Evolutionary conservation across 331 rosid species (phyloP), one percentile per base, ranked within the genome.

Genomic region (Cydonia oblonga): DNA sequence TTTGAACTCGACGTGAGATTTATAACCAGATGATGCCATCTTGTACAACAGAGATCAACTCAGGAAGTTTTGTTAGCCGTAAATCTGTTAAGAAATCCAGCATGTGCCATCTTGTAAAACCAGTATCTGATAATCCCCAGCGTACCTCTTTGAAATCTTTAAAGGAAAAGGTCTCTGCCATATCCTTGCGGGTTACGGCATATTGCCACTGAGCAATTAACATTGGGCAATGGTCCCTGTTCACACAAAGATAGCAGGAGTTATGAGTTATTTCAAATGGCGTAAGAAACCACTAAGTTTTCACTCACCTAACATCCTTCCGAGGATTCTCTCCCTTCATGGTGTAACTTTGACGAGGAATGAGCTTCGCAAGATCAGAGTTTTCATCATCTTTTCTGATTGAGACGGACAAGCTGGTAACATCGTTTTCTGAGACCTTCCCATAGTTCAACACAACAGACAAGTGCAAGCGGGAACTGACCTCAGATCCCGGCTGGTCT

Each of bases 131-230:
- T 40, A 33, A 77, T 54, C 46, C 66, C 51, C 77, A 74, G 24
- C 49, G 25, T 81, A 89, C 99, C 97, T 88, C 83, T 52, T 81
- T 80, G 82, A 95, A 89, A 62, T 95, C 99, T 56, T 79, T 60
- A 29, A 91, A 95, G 44, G 81, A 84, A 87, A 89, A 91, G 42
- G 73, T 82, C 74, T 85, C 75, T 16, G 81, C 88, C 80, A 74
- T 61, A 79, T 95, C 97, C 81, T 89, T 89, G 72, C 97, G 97
- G 74, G 97, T 95, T 75, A 95, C 97, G 16, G 84, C 99, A 83
- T 84, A 57, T 76, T 91, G 99, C 93, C 83, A 81, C 73, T 95
- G 99, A 68, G 97, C 90, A 54, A 88, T 52, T 81, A 95, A 78
- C 96, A 95, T 89, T 42, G 96, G 99, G 18, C 76, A 88, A 79